These are phyloP conservation scores for Penicillium frequentans DNA, from an alignment of 2,329 filamentous ascomycete genomes.

Conservation along the genomic window DNA sequence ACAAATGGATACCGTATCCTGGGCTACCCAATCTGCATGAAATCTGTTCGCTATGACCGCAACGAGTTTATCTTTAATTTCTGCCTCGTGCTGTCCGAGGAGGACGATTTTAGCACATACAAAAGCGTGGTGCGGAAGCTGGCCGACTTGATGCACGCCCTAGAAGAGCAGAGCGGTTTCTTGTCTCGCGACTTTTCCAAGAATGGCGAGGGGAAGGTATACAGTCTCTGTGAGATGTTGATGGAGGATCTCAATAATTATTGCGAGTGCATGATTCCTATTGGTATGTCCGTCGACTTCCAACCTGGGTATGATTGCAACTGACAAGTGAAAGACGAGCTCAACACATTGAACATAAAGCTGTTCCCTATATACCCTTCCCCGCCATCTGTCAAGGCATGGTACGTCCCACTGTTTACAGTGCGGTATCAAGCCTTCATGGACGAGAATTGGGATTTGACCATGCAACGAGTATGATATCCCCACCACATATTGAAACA, in stretches of 20 bases:
- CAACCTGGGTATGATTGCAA: background rate
- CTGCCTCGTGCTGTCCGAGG: constrained; percentile 73
- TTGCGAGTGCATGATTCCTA: constrained; percentile 97
- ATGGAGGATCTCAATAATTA: constrained; percentile 96
- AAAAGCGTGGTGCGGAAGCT: constrained; percentile 84
- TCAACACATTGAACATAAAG: constrained; percentile 95
- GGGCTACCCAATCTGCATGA: constrained; percentile 85
- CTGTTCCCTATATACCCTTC: constrained; percentile 80
- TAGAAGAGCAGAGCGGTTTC: constrained; percentile 90
- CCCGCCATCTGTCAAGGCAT: constrained; percentile 75
- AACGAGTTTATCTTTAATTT: constrained; percentile 99
- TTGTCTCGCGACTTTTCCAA: constrained; percentile 53
- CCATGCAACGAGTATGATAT: constrained; percentile 49
- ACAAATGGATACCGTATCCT: constrained; percentile 78
- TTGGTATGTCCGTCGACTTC: constrained; percentile 59
- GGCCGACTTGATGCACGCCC: constrained; percentile 78
- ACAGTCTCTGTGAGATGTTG: constrained; percentile 77
- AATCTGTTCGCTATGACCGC: constrained; percentile 76
- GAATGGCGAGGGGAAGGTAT: constrained; percentile 53
- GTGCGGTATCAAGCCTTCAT: constrained; percentile 55
- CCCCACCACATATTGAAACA: background rate
- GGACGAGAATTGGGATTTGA: constrained; percentile 57
- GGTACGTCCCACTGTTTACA: constrained; percentile 83
- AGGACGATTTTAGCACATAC: constrained; percentile 72
- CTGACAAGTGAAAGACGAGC: too few relatives aligned